Base-by-base conservation (phyloP, 768 basidiomycete species). In the Amanita subjunquillea region DNA sequence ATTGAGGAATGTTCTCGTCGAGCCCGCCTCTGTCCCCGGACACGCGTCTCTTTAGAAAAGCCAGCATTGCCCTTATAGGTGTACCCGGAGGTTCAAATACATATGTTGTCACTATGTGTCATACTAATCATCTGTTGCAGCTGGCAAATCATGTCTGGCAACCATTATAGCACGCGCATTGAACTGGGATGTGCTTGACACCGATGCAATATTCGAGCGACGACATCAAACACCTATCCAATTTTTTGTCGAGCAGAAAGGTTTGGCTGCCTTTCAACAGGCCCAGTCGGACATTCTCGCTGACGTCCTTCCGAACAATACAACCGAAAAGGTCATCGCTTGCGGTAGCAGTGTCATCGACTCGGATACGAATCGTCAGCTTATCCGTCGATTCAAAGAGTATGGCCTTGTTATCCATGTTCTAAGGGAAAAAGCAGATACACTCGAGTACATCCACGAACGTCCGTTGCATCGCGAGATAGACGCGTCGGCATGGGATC, bases 331-430 rank as follows among this genome's bases (percentile, higher is more conserved):
- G 64, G 70, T 89, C 50, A 75, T 91, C 60, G 83, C 82, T 50
- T 79, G 87, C 25, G 87, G 88, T 1, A 86, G 87, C 2, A 86
- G 88, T 2, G 74, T 88, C 48, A 83, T 89, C 38, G 88, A 91
- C 63, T 80, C 76, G 0, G 74, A 80, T 2, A 72, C 67, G 23
- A 83, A 85, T n/a, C 71, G 87, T 10, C 69, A 77, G 4, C 59
- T 81, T 0, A 71, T 91, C 39, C 66, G 74, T 58, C 60, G 65
- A 20, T 85, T 80, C 61, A 69, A 70, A 38, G 67, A 63, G 20
- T 64, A 69, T 15, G 81, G 82, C 3, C 75, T 77, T 8, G 83
- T 91, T 32, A 79, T 90, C n/a, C 80, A 88, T 66, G 72, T 91
- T 48, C 72, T 79, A n/a, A 75, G 88, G 32, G 80, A 85, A 54